A percentile compares a stretch with the other conserved stretches of the same genome.
These are phyloP conservation scores for Trichomonas vaginalis DNA, from an alignment of 208 protist species.

Conservation along the genomic window DNA sequence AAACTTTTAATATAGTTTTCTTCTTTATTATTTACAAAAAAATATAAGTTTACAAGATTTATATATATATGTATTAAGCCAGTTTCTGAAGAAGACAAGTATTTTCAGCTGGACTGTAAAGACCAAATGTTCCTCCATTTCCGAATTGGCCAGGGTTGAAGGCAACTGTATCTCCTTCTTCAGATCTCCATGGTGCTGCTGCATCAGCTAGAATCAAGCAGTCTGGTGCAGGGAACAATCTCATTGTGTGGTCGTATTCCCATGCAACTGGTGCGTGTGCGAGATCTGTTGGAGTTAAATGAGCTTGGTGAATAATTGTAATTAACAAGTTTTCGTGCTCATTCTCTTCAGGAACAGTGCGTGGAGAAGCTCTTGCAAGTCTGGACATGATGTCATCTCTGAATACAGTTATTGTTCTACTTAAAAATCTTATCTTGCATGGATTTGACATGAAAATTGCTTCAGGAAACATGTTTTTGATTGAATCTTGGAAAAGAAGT, in stretches of 20 bases:
- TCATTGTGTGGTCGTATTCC: background rate
- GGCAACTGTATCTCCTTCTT: background rate
- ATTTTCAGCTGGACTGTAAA: background rate
- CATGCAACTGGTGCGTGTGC: background rate
- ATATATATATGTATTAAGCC: too few relatives aligned
- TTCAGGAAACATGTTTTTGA: background rate
- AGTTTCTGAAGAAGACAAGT: too few relatives aligned
- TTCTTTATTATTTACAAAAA: too few relatives aligned
- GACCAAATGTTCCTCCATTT: background rate
- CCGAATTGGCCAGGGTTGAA: constrained; percentile 3
- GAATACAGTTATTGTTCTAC: background rate
- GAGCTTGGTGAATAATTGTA: background rate
- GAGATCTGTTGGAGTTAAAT: background rate
- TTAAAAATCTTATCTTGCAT: background rate
- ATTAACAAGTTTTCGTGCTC: background rate
- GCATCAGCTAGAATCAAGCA: background rate
- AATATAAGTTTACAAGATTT: too few relatives aligned
- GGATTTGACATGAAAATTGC: constrained; percentile 3
- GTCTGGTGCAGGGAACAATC: background rate
- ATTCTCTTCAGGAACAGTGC: background rate
- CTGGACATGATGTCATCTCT: background rate
- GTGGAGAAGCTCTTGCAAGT: background rate
- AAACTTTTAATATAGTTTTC: too few relatives aligned
- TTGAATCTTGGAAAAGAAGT: background rate
- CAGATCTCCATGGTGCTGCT: background rate